A percentile compares a stretch with the other conserved stretches of the same genome.
These are phyloP conservation scores for Botrytis deweyae DNA, from an alignment of 2,329 filamentous ascomycete genomes.

Conservation along the genomic window DNA sequence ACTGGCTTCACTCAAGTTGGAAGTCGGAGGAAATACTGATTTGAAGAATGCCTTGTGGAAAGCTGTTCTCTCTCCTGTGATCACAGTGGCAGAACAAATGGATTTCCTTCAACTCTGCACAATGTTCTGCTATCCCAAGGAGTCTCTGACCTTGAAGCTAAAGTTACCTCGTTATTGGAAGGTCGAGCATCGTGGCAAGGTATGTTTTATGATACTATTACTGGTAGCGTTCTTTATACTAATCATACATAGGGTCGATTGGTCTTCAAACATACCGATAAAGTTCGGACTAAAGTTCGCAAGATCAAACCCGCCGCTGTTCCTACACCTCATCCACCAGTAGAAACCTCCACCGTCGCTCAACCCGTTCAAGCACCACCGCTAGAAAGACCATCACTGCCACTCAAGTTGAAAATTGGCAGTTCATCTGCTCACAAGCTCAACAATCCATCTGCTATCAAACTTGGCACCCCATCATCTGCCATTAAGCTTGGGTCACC, in stretches of 20 bases:
- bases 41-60: constrained; percentile 51
- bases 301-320: constrained; percentile 1
- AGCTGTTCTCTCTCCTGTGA: constrained; percentile 48
- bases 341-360: background rate
- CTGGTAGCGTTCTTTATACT: constrained; percentile 15
- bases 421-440: constrained; percentile 1
- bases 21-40: constrained; percentile 47
- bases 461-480: background rate
- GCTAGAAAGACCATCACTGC: constrained; percentile 13
- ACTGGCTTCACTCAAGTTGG: constrained; percentile 48
- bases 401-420: constrained; percentile 16
- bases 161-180: constrained; percentile 50
- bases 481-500: background rate
- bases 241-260: constrained; percentile 33
- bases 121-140: constrained; percentile 50
- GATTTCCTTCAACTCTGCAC: constrained; percentile 53
- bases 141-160: constrained; percentile 48
- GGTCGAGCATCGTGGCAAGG: constrained; percentile 42
- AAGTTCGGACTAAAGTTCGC: constrained; percentile 32
- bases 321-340: constrained; percentile 14
- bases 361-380: background rate
- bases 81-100: constrained; percentile 50
- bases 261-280: constrained; percentile 35
- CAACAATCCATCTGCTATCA: background rate
- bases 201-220: constrained; percentile 26